Conservation (phyloP, 1,284 basidiomycete species). For the Heterobasidion parviporum region DNA sequence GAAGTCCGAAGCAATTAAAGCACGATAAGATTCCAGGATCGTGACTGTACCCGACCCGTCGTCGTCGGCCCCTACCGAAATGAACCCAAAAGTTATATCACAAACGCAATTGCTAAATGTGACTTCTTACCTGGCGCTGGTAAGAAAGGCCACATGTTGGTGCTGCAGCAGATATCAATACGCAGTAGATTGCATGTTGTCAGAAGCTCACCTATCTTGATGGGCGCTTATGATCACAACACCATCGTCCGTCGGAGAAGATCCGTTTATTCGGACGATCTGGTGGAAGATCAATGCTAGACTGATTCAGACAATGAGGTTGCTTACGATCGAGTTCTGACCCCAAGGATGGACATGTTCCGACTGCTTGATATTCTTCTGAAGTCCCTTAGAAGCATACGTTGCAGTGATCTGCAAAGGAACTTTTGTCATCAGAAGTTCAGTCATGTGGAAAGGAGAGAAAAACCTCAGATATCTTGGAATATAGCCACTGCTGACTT, state of each 20-base stretch:
- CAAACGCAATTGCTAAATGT: conserved; percentile 2
- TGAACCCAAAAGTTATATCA: neutral
- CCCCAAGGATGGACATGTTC: conserved; percentile 91
- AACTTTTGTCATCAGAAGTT: conserved; percentile 7
- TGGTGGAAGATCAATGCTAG: conserved; percentile 21
- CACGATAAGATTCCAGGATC: conserved; percentile 85
- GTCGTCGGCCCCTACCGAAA: conserved; percentile 60
- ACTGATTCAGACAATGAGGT: neutral
- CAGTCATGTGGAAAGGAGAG: conserved; percentile 4
- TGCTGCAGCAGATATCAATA: conserved; percentile 33
- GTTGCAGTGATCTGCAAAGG: conserved; percentile 52
- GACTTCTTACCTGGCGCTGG: conserved; percentile 65
- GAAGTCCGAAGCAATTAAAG: conserved; percentile 74
- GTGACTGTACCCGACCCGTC: conserved; percentile 90
- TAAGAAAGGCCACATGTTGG: conserved; percentile 83
- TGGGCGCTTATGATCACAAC: conserved; percentile 77
- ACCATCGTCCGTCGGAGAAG: conserved; percentile 48
- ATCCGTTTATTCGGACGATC: conserved; percentile 69
- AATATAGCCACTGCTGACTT: conserved; percentile 81
- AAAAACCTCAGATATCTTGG: conserved; percentile 60
- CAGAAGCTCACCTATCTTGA: conserved; percentile 65
- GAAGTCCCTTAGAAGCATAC: conserved; percentile 49
- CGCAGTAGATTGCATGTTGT: conserved; percentile 7
- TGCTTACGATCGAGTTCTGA: conserved; percentile 79
- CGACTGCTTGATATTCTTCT: conserved; percentile 51